These are phyloP conservation scores for Avena sativa DNA, from an alignment of 176 grass and related monocot species.

Conservation along the genomic window DNA sequence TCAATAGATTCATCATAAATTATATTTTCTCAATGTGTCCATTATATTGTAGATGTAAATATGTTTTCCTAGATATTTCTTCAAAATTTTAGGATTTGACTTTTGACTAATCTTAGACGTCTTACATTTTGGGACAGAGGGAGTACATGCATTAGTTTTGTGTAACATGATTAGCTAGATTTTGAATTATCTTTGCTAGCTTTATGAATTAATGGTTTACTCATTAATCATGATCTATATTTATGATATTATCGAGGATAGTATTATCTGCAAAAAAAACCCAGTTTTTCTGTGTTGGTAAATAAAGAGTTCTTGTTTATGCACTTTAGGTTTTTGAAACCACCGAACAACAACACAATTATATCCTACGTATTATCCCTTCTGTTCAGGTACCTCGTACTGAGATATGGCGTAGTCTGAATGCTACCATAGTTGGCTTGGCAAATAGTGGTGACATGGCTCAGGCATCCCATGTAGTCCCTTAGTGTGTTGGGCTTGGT, in stretches of 20 bases:
- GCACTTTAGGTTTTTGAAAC: not conserved
- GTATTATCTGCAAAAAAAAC: slow-evolving; percentile 22
- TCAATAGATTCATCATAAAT: too few relatives aligned
- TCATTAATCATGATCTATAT: not conserved
- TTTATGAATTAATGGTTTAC: not conserved
- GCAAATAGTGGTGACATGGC: slow-evolving; percentile 59
- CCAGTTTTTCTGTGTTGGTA: not conserved
- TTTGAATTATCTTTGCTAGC: not conserved
- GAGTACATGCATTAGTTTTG: not conserved
- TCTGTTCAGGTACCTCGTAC: slow-evolving; percentile 62
- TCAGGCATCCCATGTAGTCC: slow-evolving; percentile 41
- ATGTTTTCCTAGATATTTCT: too few relatives aligned
- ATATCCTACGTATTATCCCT: slow-evolving; percentile 1
- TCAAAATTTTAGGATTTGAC: too few relatives aligned
- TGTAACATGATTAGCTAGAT: not conserved
- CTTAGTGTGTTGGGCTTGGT: slow-evolving; percentile 86
- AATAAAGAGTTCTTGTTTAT: not conserved
- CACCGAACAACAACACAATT: not conserved
- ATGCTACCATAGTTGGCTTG: slow-evolving; percentile 85
- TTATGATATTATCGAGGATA: not conserved
- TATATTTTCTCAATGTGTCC: too few relatives aligned
- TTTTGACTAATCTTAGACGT: too few relatives aligned
- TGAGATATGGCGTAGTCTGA: slow-evolving; percentile 82
- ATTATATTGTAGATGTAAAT: too few relatives aligned
- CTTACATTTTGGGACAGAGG: too few relatives aligned